Base-by-base conservation (phyloP, 192 early-diverging fungal species). In the Umbelopsis sp. region DNA sequence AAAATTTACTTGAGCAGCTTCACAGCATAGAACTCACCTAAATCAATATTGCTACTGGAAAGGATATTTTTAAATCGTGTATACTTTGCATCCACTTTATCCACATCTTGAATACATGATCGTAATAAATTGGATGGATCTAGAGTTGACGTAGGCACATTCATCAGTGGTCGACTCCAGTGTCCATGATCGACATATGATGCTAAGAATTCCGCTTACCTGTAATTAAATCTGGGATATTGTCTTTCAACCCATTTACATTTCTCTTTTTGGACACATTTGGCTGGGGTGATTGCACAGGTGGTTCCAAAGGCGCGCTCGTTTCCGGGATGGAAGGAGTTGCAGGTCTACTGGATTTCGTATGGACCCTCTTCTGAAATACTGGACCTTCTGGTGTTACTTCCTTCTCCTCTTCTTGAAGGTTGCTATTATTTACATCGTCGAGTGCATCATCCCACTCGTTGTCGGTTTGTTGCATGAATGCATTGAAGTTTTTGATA, bases 21-120 rank as follows among this genome's bases (percentile, higher is more conserved):
- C 20, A 52, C 25, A 56, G 43, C 22, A 6, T 2, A 62, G 29
- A 26, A 62, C 59, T 80, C 76, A 77, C 82, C 87, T n/a, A 93
- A 69, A 81, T 95, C 92, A 2, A 93, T 83, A 69, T 93, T 91
- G 9, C 89, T 71, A 32, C 69, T 74, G 4, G 80, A 73, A 2
- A 88, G 65, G 21, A 86, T 73, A 26, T 86, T 77, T 24, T 81
- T 83, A 65, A 88, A 86, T 43, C 82, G 81, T 34, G 80, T 81
- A 14, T 82, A 72, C 3, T 78, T 68, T 51, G 70, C 65, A 52
- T 81, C 77, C 45, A 49, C 49, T n/a, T 45, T 22, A 17, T 68
- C 29, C 32, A 71, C 21, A 12, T 53, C 45, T 56, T 62, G 38
- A 24, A 65, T 56, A 22, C 31, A 45, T 16, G 38, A 65, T 62